phyloP scores from a whole-genome alignment of 768 basidiomycete genomes.

The Leucogyrophana mollusca region DNA sequence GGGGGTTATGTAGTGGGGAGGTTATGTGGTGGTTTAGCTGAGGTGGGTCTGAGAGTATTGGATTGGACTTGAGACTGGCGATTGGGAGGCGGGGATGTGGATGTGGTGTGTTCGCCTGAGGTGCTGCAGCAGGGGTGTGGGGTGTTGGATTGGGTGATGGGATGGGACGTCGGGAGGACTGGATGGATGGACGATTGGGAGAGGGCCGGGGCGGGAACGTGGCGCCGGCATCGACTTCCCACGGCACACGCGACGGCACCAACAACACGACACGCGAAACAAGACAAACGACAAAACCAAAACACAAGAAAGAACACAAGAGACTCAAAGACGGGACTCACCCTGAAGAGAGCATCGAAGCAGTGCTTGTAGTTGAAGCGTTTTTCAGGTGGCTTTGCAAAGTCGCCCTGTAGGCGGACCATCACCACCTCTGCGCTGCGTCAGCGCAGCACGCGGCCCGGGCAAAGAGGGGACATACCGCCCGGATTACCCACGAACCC shows the following conservation, averaged over 20 bases:
- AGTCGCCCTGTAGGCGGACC: slow-evolving; percentile 89
- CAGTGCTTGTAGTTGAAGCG: slow-evolving; percentile 89
- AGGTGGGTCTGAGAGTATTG: no score
- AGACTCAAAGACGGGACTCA: slow-evolving; percentile 38
- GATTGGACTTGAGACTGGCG: no score
- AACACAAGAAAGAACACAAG: background rate
- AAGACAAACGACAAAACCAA: background rate
- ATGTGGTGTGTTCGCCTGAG: no score
- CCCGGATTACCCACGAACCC: slow-evolving; percentile 89
- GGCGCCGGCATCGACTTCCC: no score
- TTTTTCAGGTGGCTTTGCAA: slow-evolving; percentile 85
- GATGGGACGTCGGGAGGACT: no score
- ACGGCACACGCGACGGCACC: background rate
- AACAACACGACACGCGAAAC: background rate
- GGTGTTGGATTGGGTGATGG: no score
- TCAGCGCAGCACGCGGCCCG: background rate
- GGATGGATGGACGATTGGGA: no score
- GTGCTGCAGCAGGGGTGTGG: no score
- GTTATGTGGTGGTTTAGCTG: no score
- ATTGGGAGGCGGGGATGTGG: no score
- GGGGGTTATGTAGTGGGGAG: no score
- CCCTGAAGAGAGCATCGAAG: slow-evolving; percentile 83
- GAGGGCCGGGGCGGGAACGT: no score
- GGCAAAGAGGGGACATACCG: slow-evolving; percentile 40
- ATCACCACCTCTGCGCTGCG: slow-evolving; percentile 65